Percentiles rank a stretch among this genome's conserved stretches.
phyloP scores from a whole-genome alignment of 1,284 basidiomycete genomes.

The Sanghuangporus weigelae region DNA sequence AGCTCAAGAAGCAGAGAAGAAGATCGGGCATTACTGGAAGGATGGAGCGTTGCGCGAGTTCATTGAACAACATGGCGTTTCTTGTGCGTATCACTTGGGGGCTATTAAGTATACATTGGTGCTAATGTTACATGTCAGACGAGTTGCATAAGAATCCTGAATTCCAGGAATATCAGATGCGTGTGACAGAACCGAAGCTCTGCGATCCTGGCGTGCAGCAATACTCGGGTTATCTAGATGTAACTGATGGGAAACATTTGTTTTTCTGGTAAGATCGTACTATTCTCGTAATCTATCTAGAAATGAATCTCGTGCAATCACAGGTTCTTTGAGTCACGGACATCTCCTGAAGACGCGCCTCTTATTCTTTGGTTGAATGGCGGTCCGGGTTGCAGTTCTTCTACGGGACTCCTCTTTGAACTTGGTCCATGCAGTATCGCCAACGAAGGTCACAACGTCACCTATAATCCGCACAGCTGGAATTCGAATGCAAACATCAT shows the following conservation, averaged over 20 bases:
- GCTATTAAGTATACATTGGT: neutral
- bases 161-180: slow-evolving; percentile 65
- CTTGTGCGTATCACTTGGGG: slow-evolving; percentile 41
- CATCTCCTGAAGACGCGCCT: slow-evolving; percentile 69
- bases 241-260: slow-evolving; percentile 79
- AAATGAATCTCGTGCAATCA: slow-evolving; percentile 15
- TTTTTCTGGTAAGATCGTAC: slow-evolving; percentile 69
- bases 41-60: slow-evolving; percentile 49
- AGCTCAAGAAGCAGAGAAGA: slow-evolving; percentile 22
- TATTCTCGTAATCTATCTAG: slow-evolving; percentile 19
- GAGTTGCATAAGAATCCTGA: slow-evolving; percentile 71
- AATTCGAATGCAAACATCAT: slow-evolving; percentile 55
- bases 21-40: slow-evolving; percentile 41
- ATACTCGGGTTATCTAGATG: slow-evolving; percentile 87
- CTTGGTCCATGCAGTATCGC: slow-evolving; percentile 80
- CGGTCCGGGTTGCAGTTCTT: slow-evolving; percentile 76
- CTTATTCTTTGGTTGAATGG: slow-evolving; percentile 89
- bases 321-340: slow-evolving; percentile 84
- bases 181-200: slow-evolving; percentile 67
- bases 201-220: slow-evolving; percentile 84
- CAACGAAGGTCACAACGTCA: slow-evolving; percentile 65
- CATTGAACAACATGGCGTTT: slow-evolving; percentile 56
- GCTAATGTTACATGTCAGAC: slow-evolving; percentile 37
- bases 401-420: slow-evolving; percentile 79
- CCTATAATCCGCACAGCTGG: slow-evolving; percentile 75